Evolutionary conservation across 495 filamentous ascomycete genomes (phyloP).

Genomic region (Talaromyces thailandensis): DNA sequence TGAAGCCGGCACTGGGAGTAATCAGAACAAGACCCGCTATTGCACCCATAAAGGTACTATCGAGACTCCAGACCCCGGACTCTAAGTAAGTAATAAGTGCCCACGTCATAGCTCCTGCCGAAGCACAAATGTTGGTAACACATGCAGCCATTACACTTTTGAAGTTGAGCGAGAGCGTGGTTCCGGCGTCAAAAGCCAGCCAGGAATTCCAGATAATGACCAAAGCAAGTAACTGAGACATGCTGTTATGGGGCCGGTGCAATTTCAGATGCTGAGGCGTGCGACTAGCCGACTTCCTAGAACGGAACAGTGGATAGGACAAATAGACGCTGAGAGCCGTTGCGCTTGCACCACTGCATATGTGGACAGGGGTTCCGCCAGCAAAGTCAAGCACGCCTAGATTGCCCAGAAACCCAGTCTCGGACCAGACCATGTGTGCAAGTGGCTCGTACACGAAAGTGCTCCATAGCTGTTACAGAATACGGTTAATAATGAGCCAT

Average conservation of each 20-base stretch:
- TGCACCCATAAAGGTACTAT: constrained; percentile 40
- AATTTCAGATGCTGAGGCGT: constrained; percentile 33
- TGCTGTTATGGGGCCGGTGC: constrained; percentile 37
- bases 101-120: constrained; percentile 38
- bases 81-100: constrained; percentile 34
- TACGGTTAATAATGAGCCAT: background rate
- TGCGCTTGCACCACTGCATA: constrained; percentile 35
- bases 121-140: constrained; percentile 41
- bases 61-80: constrained; percentile 36
- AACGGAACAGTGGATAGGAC: constrained; percentile 33
- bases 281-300: constrained; percentile 23
- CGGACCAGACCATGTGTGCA: constrained; percentile 37
- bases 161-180: constrained; percentile 34
- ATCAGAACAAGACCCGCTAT: constrained; percentile 43
- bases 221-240: constrained; percentile 41
- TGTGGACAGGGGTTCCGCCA: constrained; percentile 39
- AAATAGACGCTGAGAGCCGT: constrained; percentile 33
- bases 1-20: constrained; percentile 37
- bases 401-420: constrained; percentile 24
- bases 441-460: constrained; percentile 37
- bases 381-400: constrained; percentile 36
- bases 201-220: constrained; percentile 47
- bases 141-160: constrained; percentile 37
- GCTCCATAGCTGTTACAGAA: constrained; percentile 27
- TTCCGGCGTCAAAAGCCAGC: constrained; percentile 48